Evolutionary conservation across 352 stramenopile genomes (phyloP).

Genomic region (Peronospora destructor): DNA sequence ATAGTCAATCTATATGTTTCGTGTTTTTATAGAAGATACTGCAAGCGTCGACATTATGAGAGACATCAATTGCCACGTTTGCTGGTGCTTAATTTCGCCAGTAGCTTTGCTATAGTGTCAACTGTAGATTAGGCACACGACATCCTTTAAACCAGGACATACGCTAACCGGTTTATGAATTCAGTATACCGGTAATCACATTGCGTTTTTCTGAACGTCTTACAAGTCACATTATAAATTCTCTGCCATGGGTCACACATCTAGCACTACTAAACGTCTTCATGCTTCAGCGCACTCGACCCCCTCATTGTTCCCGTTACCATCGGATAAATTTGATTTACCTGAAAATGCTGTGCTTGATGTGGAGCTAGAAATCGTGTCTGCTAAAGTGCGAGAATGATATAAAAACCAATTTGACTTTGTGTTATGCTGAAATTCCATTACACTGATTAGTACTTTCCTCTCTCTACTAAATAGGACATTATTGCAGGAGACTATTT

Average conservation of each 20-base stretch:
- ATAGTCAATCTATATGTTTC: too few relatives aligned
- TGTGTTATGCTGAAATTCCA: neutral
- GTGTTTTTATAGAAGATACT: too few relatives aligned
- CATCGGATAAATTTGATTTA: conserved; percentile 19
- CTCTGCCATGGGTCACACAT: conserved; percentile 24
- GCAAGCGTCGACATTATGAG: too few relatives aligned
- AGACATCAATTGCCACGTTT: too few relatives aligned
- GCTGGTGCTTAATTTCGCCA: too few relatives aligned
- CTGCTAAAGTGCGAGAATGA: conserved; percentile 24
- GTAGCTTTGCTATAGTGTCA: too few relatives aligned
- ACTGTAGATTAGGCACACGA: too few relatives aligned
- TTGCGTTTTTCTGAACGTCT: too few relatives aligned
- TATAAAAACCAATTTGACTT: neutral
- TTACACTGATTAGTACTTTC: neutral
- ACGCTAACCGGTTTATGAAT: too few relatives aligned
- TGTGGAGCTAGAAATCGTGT: conserved; percentile 33
- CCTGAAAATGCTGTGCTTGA: conserved; percentile 18
- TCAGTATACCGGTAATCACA: too few relatives aligned
- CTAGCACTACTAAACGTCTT: conserved; percentile 5
- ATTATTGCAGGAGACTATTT: conserved; percentile 33
- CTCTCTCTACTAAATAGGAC: neutral
- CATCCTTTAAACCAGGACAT: too few relatives aligned
- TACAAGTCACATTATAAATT: too few relatives aligned
- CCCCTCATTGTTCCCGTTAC: conserved; percentile 13
- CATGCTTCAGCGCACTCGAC: neutral